Evolutionary conservation across 140 eudicot genomes (phyloP).

Genomic region (Ambrosia hybrid): DNA sequence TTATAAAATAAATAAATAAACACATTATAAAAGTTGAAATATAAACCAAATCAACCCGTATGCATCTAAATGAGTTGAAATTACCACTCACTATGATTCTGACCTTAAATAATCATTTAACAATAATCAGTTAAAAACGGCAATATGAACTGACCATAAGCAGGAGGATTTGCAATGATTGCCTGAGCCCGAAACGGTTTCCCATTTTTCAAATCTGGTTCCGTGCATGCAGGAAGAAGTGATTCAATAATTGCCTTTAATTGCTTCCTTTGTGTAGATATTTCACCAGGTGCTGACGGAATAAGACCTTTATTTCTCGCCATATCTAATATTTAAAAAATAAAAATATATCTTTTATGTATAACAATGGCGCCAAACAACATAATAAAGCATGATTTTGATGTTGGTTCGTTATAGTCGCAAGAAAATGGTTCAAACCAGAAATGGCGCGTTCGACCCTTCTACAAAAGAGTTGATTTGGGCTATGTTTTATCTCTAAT

Average conservation of each 20-base stretch:
- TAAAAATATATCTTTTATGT: background rate
- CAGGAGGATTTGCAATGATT: slow-evolving; percentile 96
- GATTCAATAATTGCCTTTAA: slow-evolving; percentile 85
- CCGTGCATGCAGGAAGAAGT: slow-evolving; percentile 94
- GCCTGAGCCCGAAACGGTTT: slow-evolving; percentile 87
- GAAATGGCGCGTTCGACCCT: background rate
- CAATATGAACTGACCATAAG: slow-evolving; percentile 69
- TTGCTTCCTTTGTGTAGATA: slow-evolving; percentile 80
- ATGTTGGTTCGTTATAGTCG: background rate
- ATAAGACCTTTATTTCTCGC: slow-evolving; percentile 91
- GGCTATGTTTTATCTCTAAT: slow-evolving; percentile 1
- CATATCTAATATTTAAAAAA: slow-evolving; percentile 63
- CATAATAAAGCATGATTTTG: background rate
- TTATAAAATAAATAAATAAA: too few relatives aligned
- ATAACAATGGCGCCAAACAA: background rate
- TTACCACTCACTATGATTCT: too few relatives aligned
- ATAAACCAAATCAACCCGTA: too few relatives aligned
- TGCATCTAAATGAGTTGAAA: too few relatives aligned
- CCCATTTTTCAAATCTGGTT: slow-evolving; percentile 66
- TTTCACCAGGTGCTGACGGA: slow-evolving; percentile 91
- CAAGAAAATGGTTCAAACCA: background rate
- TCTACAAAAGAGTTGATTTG: background rate
- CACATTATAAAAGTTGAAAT: too few relatives aligned
- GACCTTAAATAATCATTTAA: background rate
- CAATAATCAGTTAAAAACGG: background rate